phyloP scores from a whole-genome alignment of 2,329 filamentous ascomycete species.

The Arthrinium puccinioides region DNA sequence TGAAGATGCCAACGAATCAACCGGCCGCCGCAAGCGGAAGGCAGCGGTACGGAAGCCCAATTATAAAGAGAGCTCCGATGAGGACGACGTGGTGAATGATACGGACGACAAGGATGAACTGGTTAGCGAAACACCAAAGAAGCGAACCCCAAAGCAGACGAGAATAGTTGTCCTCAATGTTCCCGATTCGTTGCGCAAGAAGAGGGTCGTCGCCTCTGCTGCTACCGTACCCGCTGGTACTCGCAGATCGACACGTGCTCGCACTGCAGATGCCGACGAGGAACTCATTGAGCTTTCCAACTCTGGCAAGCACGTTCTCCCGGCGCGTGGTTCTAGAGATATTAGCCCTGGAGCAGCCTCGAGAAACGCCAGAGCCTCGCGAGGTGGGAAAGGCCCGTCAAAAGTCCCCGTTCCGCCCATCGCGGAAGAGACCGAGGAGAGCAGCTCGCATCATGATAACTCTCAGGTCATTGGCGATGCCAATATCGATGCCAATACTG shows the following conservation, averaged over 20 bases:
- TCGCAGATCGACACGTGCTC: slow-evolving; percentile 44
- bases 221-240: slow-evolving; percentile 18
- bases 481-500: too few relatives aligned
- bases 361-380: slow-evolving; percentile 35
- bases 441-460: slow-evolving; percentile 26
- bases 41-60: slow-evolving; percentile 34
- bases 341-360: slow-evolving; percentile 46
- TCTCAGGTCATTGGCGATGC: slow-evolving; percentile 11
- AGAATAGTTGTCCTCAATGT: slow-evolving; percentile 40
- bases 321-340: slow-evolving; percentile 42
- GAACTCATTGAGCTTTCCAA: slow-evolving; percentile 51
- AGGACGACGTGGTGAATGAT: slow-evolving; percentile 22
- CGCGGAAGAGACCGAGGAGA: slow-evolving; percentile 48
- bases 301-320: slow-evolving; percentile 50
- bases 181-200: slow-evolving; percentile 14
- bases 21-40: slow-evolving; percentile 38
- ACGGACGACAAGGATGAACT: slow-evolving; percentile 28
- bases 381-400: slow-evolving; percentile 44
- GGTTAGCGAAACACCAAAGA: slow-evolving; percentile 21
- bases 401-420: slow-evolving; percentile 38
- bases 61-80: slow-evolving; percentile 41
- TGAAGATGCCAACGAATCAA: slow-evolving; percentile 28
- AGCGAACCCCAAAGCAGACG: slow-evolving; percentile 18
- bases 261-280: slow-evolving; percentile 45
- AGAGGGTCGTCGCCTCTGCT: slow-evolving; percentile 10